These are phyloP conservation scores for Fibroporia radiculosa DNA, from an alignment of 768 basidiomycete species.

Conservation along the genomic window DNA sequence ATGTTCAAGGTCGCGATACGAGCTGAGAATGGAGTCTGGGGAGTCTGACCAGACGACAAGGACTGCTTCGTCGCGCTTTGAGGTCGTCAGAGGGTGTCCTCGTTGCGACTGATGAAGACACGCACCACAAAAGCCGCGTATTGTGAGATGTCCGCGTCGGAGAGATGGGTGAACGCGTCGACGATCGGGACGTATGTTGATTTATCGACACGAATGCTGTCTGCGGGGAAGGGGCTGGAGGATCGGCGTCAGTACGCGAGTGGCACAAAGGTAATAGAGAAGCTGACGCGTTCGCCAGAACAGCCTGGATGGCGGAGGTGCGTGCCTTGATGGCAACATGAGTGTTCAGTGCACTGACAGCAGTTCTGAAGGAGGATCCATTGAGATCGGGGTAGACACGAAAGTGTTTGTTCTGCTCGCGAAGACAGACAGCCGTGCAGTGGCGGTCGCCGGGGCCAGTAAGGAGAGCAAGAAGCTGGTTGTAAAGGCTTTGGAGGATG, in stretches of 20 bases:
- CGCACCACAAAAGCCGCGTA: not conserved
- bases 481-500: not conserved
- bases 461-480: not conserved
- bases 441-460: not conserved
- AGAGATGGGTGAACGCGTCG: not conserved
- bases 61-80: conserved; percentile 4
- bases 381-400: not conserved
- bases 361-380: not conserved
- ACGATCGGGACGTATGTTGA: not conserved
- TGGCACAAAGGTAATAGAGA: not conserved
- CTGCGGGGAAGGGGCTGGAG: not conserved
- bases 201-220: not conserved
- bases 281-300: not conserved
- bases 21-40: not conserved
- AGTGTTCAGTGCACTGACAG: not conserved
- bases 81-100: not conserved
- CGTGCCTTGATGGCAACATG: not conserved
- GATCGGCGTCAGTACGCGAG: not conserved
- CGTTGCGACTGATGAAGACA: too few relatives aligned
- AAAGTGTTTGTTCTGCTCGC: not conserved
- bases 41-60: conserved; percentile 1
- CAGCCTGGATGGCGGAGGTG: not conserved
- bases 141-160: not conserved
- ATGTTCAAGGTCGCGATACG: not conserved
- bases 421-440: not conserved